Base-by-base conservation (phyloP, 176 grass and related monocot species). In the Musa acuminata region DNA sequence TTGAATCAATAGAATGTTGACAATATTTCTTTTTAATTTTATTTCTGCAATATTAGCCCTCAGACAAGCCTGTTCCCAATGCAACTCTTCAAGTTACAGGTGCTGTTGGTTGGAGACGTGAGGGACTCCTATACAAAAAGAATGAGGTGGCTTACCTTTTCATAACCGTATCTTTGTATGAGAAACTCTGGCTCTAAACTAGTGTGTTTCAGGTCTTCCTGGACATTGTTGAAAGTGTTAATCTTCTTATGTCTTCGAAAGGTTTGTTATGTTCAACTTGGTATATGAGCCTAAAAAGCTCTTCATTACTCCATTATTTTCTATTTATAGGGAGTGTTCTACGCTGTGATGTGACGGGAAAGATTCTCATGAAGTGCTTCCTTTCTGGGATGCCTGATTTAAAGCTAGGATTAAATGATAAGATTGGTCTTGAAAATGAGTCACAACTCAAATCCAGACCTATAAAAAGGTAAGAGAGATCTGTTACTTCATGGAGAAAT, bases 161-260 rank as follows among this genome's bases (percentile, higher is more conserved):
- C 2, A 24, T 52, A 51, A 69, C 24, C 25, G 43, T 0, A 73
- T 87, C 60, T 79, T 1, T 77, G 63, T 23, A 64, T 62, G 54
- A 52, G 9, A 62, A 62, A 53, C 20, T 71, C 2, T 52, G 3
- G 29, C 72, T 7, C 69, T 73, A 2, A 80, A 21, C 3, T 26
- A 76, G 66, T 83, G 64, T 80, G 72, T 83, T 65, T 83, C 79
- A 99, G 95, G 95, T 99, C 82, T 99, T 99, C 81, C 85, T 99
- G 86, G 95, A 99, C 88, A 99, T 99, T 78, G 95, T 99, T 78
- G 95, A 99, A 83, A 99, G 95, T 51, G 95, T 99, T 85, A 99
- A 99, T 79, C 90, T 99, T 86, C 95, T 99, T 66, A 99, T 99
- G 95, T 99, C 95, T 75, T 99, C 95, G 12, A 99, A 99, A 94